Evolutionary conservation across 495 filamentous ascomycete genomes (phyloP).

Genomic region (Aspergillus taichungensis): DNA sequence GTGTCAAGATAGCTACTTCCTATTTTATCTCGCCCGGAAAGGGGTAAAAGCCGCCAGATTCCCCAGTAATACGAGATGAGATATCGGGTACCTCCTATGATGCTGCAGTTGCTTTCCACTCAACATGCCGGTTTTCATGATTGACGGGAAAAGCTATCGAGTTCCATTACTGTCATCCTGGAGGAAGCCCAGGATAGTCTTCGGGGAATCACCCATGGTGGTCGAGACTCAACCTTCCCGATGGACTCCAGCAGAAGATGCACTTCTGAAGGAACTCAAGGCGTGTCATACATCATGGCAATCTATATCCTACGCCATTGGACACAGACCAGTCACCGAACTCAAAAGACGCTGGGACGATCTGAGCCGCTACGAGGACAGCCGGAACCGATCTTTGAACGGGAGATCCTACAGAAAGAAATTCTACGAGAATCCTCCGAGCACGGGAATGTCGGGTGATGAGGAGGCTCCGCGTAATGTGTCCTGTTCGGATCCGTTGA

Average conservation of each 20-base stretch:
- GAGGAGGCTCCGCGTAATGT: conserved; percentile 4
- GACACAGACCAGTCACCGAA: conserved; percentile 8
- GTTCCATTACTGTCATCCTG: conserved; percentile 8
- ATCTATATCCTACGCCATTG: conserved; percentile 13
- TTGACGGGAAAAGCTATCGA: conserved; percentile 6
- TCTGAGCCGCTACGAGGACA: background rate
- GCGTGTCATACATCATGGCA: conserved; percentile 16
- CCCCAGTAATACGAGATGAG: too few species aligned
- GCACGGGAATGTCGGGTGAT: background rate
- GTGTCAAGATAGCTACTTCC: too few species aligned
- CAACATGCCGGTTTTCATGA: conserved; percentile 10
- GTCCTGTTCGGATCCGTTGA: conserved; percentile 8
- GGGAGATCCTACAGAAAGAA: too few species aligned
- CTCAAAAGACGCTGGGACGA: conserved; percentile 16
- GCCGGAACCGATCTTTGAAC: background rate
- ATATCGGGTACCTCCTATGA: background rate
- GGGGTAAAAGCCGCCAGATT: too few species aligned
- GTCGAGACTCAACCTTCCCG: background rate
- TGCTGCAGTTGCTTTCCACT: background rate
- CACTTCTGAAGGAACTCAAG: conserved; percentile 12
- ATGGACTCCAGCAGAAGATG: conserved; percentile 20
- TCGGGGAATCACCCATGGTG: background rate
- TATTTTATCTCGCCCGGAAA: too few species aligned
- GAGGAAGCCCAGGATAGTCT: background rate
- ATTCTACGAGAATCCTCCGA: too few species aligned